Conservation (phyloP, 306 rosid species). For the Cicer cuneatum region DNA sequence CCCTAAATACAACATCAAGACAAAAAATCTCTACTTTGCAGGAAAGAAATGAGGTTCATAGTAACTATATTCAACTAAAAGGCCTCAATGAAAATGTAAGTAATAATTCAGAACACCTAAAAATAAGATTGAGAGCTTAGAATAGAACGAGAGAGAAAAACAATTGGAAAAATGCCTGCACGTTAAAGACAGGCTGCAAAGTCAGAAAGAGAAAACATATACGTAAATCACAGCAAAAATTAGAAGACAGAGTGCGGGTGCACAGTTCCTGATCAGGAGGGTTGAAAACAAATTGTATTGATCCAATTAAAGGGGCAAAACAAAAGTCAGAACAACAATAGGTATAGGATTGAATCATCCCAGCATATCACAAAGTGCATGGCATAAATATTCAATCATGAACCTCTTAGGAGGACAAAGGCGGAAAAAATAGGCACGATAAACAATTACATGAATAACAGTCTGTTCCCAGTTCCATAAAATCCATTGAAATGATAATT, state of each 20-base stretch:
- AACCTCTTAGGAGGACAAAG: too few relatives aligned
- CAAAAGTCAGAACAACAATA: neutral
- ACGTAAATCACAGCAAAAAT: neutral
- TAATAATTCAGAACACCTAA: neutral
- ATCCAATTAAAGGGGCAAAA: neutral
- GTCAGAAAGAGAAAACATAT: neutral
- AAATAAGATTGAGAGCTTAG: neutral
- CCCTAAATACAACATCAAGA: too few relatives aligned
- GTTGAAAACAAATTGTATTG: too few relatives aligned
- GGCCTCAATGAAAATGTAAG: too few relatives aligned
- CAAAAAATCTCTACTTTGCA: too few relatives aligned
- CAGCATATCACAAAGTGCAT: constrained; percentile 15
- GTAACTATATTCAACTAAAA: too few relatives aligned
- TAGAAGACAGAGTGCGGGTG: neutral
- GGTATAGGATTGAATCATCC: neutral
- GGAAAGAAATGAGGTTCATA: too few relatives aligned
- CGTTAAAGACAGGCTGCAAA: neutral
- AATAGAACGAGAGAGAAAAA: neutral
- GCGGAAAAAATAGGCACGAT: too few relatives aligned
- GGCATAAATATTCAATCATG: constrained; percentile 7
- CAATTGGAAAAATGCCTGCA: neutral
- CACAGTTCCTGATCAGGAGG: too few relatives aligned
- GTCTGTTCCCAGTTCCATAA: too few relatives aligned
- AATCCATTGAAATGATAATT: too few relatives aligned
- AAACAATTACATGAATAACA: too few relatives aligned